Conservation (phyloP, 1,139 yeast species). For the Geotrichum bryndzae region DNA sequence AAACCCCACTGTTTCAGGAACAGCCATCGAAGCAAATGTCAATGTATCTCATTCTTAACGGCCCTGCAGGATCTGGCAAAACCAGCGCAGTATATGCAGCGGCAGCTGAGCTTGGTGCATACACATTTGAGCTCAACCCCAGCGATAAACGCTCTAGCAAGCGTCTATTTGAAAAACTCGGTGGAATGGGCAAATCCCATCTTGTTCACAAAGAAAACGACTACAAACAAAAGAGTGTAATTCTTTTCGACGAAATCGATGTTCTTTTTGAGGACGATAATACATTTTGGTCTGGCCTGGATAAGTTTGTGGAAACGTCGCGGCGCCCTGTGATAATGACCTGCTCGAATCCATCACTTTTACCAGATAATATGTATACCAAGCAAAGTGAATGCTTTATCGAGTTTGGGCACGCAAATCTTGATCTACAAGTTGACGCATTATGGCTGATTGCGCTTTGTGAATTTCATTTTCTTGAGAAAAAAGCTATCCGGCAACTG, state of each 20-base stretch:
- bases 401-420: constrained; percentile 29
- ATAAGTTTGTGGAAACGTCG: constrained; percentile 56
- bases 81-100: constrained; percentile 69
- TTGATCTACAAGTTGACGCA: constrained; percentile 28
- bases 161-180: constrained; percentile 58
- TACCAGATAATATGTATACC: constrained; percentile 9
- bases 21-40: not conserved
- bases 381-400: constrained; percentile 25
- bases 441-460: constrained; percentile 36
- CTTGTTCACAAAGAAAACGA: constrained; percentile 46
- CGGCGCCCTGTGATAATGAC: constrained; percentile 78
- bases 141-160: constrained; percentile 66
- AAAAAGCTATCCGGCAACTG: constrained; percentile 35
- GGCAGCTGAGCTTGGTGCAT: constrained; percentile 58
- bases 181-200: constrained; percentile 81
- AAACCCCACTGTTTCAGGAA: constrained; percentile 25
- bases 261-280: constrained; percentile 71
- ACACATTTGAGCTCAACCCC: constrained; percentile 76
- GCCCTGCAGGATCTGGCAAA: constrained; percentile 74
- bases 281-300: constrained; percentile 71
- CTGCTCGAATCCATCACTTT: constrained; percentile 47
- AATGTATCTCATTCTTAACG: constrained; percentile 51
- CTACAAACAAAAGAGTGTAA: constrained; percentile 50
- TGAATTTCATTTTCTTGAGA: constrained; percentile 39
- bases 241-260: constrained; percentile 83